These are phyloP conservation scores for Pythium graminicola DNA, from an alignment of 352 stramenopile genomes.

Conservation along the genomic window DNA sequence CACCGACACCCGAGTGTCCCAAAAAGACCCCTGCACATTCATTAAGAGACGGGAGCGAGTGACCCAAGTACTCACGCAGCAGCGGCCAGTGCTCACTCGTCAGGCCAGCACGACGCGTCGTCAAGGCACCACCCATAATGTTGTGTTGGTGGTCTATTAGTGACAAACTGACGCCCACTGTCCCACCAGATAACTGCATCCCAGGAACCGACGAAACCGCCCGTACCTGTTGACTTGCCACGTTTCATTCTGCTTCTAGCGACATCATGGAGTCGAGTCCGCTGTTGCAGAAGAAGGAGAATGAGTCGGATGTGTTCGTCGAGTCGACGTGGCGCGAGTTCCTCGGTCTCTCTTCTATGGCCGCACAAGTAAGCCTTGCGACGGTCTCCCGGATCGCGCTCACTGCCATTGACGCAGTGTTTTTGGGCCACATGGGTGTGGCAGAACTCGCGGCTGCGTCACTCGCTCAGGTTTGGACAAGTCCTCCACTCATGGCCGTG, in stretches of 20 bases:
- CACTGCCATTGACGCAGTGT: conserved; percentile 66
- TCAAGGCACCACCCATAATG: conserved; percentile 30
- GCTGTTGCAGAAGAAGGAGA: conserved; percentile 6
- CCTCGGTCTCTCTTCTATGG: conserved; percentile 50
- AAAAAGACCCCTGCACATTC: conserved; percentile 57
- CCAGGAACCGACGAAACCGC: no score
- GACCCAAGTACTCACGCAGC: conserved; percentile 46
- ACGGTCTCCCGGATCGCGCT: conserved; percentile 57
- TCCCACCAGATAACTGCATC: background rate
- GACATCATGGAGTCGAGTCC: conserved; percentile 36
- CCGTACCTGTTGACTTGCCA: no score
- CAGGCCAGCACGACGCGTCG: conserved; percentile 19
- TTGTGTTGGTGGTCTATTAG: background rate
- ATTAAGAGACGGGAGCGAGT: conserved; percentile 39
- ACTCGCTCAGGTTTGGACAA: conserved; percentile 66
- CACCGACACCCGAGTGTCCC: conserved; percentile 15
- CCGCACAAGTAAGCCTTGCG: conserved; percentile 53
- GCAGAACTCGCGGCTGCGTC: conserved; percentile 62
- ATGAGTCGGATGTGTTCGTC: background rate
- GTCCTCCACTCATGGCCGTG: conserved; percentile 51
- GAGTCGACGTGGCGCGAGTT: conserved; percentile 46
- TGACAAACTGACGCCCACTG: background rate
- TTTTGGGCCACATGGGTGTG: conserved; percentile 72
- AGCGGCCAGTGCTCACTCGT: conserved; percentile 29
- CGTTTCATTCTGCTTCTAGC: background rate